Base-by-base conservation (phyloP, 257 asterid species). In the Gentiana straminea region DNA sequence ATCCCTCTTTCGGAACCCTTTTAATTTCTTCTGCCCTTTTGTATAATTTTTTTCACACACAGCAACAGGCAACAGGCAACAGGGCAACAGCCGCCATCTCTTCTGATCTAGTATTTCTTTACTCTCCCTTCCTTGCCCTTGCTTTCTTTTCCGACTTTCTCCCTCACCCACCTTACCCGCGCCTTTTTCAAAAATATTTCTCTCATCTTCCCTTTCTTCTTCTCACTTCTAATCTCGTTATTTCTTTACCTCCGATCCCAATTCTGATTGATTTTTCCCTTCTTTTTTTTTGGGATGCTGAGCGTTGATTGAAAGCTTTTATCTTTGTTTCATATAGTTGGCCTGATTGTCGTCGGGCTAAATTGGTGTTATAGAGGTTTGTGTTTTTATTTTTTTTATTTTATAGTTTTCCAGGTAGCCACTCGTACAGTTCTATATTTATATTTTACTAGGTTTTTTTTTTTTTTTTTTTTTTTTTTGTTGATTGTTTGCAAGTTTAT, bases 11-110 rank as follows among this genome's bases (percentile, higher is more conserved):
- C 24, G 24, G 24, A 24, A 24, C 24, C 69, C 37, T 78, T 70
- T 51, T 77, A 53, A 80, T 81, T 79, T 61, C 87, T 71, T 71
- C 79, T 79, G 85, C 83, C 86, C 94, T 59, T 76, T 73, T 51
- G 67, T 64, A 71, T 24, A 24, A 24, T 24, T 24, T 24, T 24
- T 24, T 24, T 24, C 24, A 24, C 24, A 24, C 24, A 24, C 24
- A 24, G 24, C 24, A 24, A 24, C 24, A 24, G 24, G 24, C 24
- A 24, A 24, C 24, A 24, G 24, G 24, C 24, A 24, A 24, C 24
- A 24, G 24, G 24, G 71, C 66, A 68, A 62, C 80, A 73, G 79
- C 74, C 68, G 81, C 73, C 86, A 78, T 62, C 73, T 79, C 77
- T 77, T 80, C 68, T 49, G 37, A 24, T 24, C 24, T 24, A 24